Conservation (phyloP, 208 protist genomes). For the Wallacemonas rigidus region DNA sequence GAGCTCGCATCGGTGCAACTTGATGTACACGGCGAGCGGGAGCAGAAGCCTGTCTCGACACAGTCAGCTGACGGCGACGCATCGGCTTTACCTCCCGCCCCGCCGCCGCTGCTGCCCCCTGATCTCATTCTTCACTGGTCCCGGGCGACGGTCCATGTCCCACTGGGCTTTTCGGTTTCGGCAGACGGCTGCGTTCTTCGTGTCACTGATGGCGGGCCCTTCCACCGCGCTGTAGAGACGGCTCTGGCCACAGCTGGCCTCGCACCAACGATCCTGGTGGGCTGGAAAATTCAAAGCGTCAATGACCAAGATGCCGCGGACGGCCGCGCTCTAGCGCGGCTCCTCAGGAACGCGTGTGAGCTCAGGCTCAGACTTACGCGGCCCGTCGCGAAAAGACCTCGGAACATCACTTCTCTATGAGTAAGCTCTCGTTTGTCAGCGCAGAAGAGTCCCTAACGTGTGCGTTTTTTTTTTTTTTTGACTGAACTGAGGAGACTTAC, state of each 20-base stretch:
- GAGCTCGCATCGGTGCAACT: constrained; percentile 8
- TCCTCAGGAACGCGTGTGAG: too few species aligned
- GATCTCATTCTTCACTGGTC: constrained; percentile 5
- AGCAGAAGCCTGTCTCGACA: not conserved
- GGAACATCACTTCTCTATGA: too few species aligned
- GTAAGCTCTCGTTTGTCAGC: too few species aligned
- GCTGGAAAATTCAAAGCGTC: constrained; percentile 1
- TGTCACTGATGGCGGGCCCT: not conserved
- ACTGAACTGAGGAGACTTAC: too few species aligned
- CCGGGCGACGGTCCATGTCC: not conserved
- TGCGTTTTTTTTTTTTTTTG: too few species aligned
- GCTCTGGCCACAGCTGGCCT: not conserved
- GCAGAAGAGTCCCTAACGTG: too few species aligned
- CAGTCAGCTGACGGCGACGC: not conserved
- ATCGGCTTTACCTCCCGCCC: not conserved
- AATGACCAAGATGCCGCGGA: constrained; percentile 6
- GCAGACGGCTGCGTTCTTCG: not conserved
- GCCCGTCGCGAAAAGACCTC: too few species aligned
- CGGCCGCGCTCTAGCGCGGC: not conserved
- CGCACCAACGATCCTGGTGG: not conserved
- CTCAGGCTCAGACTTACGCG: too few species aligned
- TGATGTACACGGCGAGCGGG: not conserved
- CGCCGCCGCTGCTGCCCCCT: not conserved
- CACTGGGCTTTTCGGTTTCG: constrained; percentile 7
- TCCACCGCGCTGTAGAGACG: not conserved